Percentiles rank a stretch among this genome's conserved stretches.
phyloP scores from a whole-genome alignment of 371 early-diverging fungal genomes.

The Dichotomocladium elegans region DNA sequence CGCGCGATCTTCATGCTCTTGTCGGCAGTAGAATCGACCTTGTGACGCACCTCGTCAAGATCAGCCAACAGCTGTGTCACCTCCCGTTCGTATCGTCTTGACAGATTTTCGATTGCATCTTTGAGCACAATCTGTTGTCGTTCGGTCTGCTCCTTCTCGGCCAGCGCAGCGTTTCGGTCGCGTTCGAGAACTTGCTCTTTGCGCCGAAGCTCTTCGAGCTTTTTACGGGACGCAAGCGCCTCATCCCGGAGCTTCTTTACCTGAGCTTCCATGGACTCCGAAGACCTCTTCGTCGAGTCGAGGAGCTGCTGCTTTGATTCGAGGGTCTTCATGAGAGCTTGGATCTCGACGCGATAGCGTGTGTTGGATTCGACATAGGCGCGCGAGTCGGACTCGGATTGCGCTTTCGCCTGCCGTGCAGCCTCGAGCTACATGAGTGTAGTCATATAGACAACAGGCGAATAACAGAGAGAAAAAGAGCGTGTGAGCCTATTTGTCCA shows the following conservation, averaged over 20 bases:
- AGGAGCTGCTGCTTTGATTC: conserved; percentile 41
- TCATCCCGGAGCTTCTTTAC: conserved; percentile 44
- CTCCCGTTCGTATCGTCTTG: conserved; percentile 26
- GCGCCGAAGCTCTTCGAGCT: conserved; percentile 34
- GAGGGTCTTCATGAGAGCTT: conserved; percentile 33
- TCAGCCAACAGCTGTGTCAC: conserved; percentile 20
- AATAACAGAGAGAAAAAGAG: background rate
- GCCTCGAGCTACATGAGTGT: conserved; percentile 24
- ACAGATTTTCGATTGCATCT: conserved; percentile 22
- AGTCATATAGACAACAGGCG: too few relatives aligned
- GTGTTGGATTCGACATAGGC: conserved; percentile 32
- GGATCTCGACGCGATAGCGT: conserved; percentile 22
- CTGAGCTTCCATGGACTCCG: conserved; percentile 29
- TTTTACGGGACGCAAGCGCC: conserved; percentile 37
- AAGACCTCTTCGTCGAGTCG: conserved; percentile 33
- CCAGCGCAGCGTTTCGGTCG: conserved; percentile 30
- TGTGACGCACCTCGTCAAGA: conserved; percentile 13
- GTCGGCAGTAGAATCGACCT: conserved; percentile 20
- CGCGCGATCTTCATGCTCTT: conserved; percentile 5
- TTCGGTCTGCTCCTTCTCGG: conserved; percentile 31
- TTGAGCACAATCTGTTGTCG: conserved; percentile 22
- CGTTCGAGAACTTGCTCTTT: conserved; percentile 37
- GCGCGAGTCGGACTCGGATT: conserved; percentile 22
- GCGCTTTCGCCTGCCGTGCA: conserved; percentile 22
- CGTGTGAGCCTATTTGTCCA: too few relatives aligned